These are phyloP conservation scores for Sistotremastrum suecicum DNA, from an alignment of 768 basidiomycete genomes.

Conservation along the genomic window DNA sequence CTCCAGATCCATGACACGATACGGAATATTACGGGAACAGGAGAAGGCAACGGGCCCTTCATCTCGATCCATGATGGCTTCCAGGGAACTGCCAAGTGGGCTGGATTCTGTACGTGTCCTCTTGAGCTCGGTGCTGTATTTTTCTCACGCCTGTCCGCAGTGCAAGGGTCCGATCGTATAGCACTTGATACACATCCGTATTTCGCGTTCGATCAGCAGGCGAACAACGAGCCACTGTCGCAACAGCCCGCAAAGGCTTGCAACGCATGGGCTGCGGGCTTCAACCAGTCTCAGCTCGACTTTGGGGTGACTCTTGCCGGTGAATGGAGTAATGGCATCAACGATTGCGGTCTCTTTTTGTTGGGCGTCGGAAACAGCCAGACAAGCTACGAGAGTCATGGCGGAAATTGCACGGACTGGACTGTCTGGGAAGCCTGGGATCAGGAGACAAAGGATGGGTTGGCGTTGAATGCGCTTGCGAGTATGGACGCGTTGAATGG, in stretches of 20 bases:
- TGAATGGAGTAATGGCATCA: conserved; percentile 60
- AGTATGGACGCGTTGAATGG: conserved; percentile 49
- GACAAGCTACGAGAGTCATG: conserved; percentile 19
- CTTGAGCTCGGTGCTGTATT: neutral
- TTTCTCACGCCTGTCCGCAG: conserved; percentile 6
- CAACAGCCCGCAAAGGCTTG: conserved; percentile 16
- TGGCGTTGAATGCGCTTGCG: conserved; percentile 35
- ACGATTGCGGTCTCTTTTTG: conserved; percentile 46
- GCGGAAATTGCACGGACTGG: conserved; percentile 27
- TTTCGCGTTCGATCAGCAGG: conserved; percentile 38
- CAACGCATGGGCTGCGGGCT: conserved; percentile 19
- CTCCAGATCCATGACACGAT: conserved; percentile 36
- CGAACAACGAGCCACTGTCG: conserved; percentile 19
- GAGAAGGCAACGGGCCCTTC: conserved; percentile 46
- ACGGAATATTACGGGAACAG: conserved; percentile 58
- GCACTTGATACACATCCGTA: conserved; percentile 60
- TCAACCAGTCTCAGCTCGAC: conserved; percentile 27
- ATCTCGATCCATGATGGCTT: conserved; percentile 57
- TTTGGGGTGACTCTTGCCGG: conserved; percentile 67
- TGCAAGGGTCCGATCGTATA: conserved; percentile 44
- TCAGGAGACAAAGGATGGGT: conserved; percentile 33
- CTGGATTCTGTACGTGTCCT: conserved; percentile 20
- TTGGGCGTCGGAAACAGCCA: conserved; percentile 18
- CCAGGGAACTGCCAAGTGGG: conserved; percentile 33
- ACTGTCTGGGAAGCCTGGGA: conserved; percentile 41